Percentiles rank a stretch among this genome's conserved stretches.
phyloP scores from a whole-genome alignment of 2,329 filamentous ascomycete genomes.

The Epichloe gansuensis region DNA sequence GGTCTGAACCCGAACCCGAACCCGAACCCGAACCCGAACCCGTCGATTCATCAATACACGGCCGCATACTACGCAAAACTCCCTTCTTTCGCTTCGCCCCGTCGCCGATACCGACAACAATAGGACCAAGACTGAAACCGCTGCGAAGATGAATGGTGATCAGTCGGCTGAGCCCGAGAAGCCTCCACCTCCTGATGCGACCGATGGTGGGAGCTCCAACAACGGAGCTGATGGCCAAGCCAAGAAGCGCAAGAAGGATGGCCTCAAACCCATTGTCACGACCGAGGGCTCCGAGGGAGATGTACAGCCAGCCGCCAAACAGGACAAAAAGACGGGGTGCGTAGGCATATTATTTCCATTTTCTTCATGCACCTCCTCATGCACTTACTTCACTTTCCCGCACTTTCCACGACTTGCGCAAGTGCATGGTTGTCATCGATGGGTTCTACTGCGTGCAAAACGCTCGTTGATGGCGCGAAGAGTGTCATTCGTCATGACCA shows the following conservation, averaged over 20 bases:
- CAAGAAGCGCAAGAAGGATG: constrained; percentile 67
- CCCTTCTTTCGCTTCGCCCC: neutral
- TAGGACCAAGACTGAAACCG: neutral
- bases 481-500: neutral
- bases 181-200: constrained; percentile 10
- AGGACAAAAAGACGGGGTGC: constrained; percentile 24
- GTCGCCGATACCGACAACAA: neutral
- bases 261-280: constrained; percentile 63
- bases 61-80: neutral
- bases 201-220: constrained; percentile 10
- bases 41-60: neutral
- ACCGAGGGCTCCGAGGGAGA: constrained; percentile 31
- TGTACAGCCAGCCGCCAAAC: constrained; percentile 4
- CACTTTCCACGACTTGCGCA: neutral
- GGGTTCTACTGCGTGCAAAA: neutral
- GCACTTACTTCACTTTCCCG: neutral
- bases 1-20: neutral
- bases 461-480: neutral
- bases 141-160: constrained; percentile 15
- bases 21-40: neutral
- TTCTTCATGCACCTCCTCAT: neutral
- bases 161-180: constrained; percentile 21
- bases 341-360: constrained; percentile 12
- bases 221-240: constrained; percentile 18
- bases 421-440: neutral